phyloP scores from a whole-genome alignment of 345 rosid genomes.

The Ceriops tagal region DNA sequence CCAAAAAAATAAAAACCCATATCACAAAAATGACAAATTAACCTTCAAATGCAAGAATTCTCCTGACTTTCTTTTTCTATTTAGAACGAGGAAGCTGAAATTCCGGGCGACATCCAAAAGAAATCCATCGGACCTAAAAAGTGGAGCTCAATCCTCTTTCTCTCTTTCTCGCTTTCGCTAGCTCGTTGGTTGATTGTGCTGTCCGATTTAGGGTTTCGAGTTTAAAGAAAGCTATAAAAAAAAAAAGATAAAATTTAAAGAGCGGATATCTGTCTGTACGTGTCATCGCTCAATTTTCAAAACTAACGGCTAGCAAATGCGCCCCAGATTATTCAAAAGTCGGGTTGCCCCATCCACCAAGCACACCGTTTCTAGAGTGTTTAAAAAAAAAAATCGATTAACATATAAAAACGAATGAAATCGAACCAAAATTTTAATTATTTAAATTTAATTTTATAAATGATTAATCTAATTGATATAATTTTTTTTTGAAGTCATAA shows the following conservation, averaged over 20 bases:
- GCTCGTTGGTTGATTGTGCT: background rate
- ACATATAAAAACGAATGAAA: too few species aligned
- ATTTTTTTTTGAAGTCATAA: too few species aligned
- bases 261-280: constrained; percentile 9
- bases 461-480: too few species aligned
- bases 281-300: constrained; percentile 26
- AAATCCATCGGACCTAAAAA: constrained; percentile 25
- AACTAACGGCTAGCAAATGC: constrained; percentile 70
- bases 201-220: too few species aligned
- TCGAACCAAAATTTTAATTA: too few species aligned
- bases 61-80: background rate
- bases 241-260: background rate
- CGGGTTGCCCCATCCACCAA: constrained; percentile 15
- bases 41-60: constrained; percentile 17
- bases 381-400: too few species aligned
- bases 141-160: constrained; percentile 16
- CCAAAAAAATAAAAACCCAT: constrained; percentile 19
- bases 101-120: background rate
- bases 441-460: too few species aligned
- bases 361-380: too few species aligned
- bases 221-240: background rate
- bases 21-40: constrained; percentile 15
- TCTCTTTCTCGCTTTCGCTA: too few species aligned
- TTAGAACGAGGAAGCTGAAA: constrained; percentile 2
- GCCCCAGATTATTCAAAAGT: constrained; percentile 18